A percentile compares a stretch with the other conserved stretches of the same genome.
phyloP scores from a whole-genome alignment of 2,329 filamentous ascomycete genomes.

The Alternaria arborescens region DNA sequence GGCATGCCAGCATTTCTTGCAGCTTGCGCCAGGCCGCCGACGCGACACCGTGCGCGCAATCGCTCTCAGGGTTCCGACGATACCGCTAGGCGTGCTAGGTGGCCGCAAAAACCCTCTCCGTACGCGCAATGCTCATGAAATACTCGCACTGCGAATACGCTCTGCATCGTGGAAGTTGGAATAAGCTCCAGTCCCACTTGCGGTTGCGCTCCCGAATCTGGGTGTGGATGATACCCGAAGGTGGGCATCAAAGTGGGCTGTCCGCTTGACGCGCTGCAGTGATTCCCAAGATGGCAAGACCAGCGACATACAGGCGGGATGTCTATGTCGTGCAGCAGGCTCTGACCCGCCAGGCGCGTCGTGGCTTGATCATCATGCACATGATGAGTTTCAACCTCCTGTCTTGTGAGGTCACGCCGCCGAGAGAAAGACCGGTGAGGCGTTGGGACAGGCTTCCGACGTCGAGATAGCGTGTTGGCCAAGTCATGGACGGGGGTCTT shows the following conservation, averaged over 20 bases:
- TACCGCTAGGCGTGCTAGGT: conserved; percentile 10
- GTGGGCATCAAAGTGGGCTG: conserved; percentile 35
- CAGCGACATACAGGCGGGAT: conserved; percentile 31
- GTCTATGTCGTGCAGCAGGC: conserved; percentile 34
- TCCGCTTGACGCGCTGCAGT: conserved; percentile 29
- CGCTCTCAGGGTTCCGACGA: conserved; percentile 7
- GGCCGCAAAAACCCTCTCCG: neutral
- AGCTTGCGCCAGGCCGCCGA: conserved; percentile 2
- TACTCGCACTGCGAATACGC: neutral
- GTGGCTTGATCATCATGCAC: conserved; percentile 23
- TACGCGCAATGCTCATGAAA: conserved; percentile 4
- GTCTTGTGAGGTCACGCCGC: conserved; percentile 18
- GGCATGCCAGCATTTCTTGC: conserved; percentile 5
- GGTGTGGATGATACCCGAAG: conserved; percentile 31
- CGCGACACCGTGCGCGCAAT: conserved; percentile 7
- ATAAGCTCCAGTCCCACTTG: conserved; percentile 47
- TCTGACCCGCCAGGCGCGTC: conserved; percentile 20
- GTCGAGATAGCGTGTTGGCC: conserved; percentile 7
- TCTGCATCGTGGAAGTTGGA: conserved; percentile 31
- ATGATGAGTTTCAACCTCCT: conserved; percentile 24
- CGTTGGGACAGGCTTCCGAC: conserved; percentile 17
- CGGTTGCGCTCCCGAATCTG: conserved; percentile 37
- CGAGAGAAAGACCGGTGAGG: conserved; percentile 11
- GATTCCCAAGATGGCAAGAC: conserved; percentile 32
- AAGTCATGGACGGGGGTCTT: neutral